phyloP scores from a whole-genome alignment of 495 filamentous ascomycete species.

The Monascus purpureus region DNA sequence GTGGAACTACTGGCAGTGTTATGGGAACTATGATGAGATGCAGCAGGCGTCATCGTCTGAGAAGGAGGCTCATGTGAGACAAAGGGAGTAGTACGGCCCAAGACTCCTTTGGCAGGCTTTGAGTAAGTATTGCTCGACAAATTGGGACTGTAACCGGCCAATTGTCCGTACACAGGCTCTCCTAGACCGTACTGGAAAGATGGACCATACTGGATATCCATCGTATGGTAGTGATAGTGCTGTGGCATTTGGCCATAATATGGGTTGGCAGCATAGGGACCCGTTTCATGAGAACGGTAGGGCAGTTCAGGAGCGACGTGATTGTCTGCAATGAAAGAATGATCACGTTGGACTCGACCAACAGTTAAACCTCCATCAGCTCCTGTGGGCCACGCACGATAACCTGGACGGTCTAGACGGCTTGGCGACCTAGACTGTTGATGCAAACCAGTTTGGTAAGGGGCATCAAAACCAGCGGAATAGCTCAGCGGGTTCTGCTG shows the following conservation, averaged over 20 bases:
- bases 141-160: neutral
- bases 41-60: neutral
- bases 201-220: neutral
- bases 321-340: neutral
- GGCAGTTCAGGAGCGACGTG: neutral
- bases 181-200: neutral
- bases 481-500: conserved; percentile 11
- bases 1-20: neutral
- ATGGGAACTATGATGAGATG: neutral
- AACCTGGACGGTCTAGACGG: neutral
- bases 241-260: neutral
- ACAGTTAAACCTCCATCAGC: neutral
- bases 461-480: conserved; percentile 1
- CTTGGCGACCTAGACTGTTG: neutral
- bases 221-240: neutral
- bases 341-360: neutral
- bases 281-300: neutral
- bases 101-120: neutral
- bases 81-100: neutral
- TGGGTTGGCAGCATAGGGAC: neutral
- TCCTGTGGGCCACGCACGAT: neutral
- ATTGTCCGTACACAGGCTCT: neutral
- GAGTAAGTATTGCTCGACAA: neutral
- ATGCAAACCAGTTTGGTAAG: neutral
- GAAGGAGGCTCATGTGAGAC: neutral